These are phyloP conservation scores for Alternaria tenuissima DNA, from an alignment of 2,329 filamentous ascomycete genomes.

Conservation along the genomic window DNA sequence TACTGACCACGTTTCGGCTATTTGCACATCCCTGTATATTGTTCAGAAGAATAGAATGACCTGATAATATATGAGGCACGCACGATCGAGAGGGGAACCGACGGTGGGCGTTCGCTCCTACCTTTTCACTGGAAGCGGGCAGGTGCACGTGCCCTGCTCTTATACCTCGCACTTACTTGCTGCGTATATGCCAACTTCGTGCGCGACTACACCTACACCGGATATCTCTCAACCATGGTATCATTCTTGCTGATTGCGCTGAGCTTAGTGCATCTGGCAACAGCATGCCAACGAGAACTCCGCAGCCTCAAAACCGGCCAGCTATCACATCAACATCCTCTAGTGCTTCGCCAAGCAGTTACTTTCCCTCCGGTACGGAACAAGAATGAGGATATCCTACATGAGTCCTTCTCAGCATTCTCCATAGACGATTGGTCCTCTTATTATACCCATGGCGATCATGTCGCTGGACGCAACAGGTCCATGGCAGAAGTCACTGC, in stretches of 20 bases:
- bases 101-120: background rate
- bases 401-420: slow-evolving; percentile 52
- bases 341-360: slow-evolving; percentile 21
- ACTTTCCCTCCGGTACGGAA: slow-evolving; percentile 46
- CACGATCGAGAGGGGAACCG: background rate
- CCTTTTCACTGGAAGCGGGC: background rate
- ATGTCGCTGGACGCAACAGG: slow-evolving; percentile 45
- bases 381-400: slow-evolving; percentile 47
- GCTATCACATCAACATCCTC: background rate
- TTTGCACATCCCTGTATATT: background rate
- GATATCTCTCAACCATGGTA: background rate
- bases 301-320: background rate
- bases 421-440: slow-evolving; percentile 49
- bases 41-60: background rate
- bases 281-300: background rate
- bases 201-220: background rate
- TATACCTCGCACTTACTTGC: background rate
- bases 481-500: slow-evolving; percentile 50
- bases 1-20: background rate
- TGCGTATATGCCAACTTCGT: background rate
- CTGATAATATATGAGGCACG: background rate
- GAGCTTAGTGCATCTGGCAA: background rate
- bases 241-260: background rate
- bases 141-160: background rate
- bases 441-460: slow-evolving; percentile 50